Conservation (phyloP, 2,329 filamentous ascomycete species). For the Bisporella sp. region DNA sequence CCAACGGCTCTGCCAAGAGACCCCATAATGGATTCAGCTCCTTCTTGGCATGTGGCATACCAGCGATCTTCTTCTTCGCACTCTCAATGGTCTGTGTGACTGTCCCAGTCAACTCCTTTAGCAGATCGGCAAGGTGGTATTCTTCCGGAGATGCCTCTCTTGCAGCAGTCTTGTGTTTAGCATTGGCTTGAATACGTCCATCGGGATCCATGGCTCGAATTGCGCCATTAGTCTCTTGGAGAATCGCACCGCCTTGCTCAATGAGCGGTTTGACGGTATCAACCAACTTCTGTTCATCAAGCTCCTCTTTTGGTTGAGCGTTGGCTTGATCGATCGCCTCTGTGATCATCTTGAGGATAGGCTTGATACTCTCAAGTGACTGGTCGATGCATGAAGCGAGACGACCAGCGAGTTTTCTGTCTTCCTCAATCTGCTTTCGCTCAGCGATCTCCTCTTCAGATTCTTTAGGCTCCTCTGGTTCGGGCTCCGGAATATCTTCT, state of each 20-base stretch:
- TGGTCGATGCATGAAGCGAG: conserved; percentile 68
- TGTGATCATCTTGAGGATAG: conserved; percentile 79
- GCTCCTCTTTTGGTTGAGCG: conserved; percentile 74
- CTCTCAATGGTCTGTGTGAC: conserved; percentile 81
- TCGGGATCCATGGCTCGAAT: conserved; percentile 87
- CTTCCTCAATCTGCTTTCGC: conserved; percentile 52
- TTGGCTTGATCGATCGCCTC: conserved; percentile 79
- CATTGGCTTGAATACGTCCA: conserved; percentile 74
- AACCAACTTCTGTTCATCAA: conserved; percentile 85
- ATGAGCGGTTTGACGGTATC: conserved; percentile 81
- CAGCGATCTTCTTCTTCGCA: conserved; percentile 79
- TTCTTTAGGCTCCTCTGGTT: conserved; percentile 41
- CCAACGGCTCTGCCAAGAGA: conserved; percentile 70
- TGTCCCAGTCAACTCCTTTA: conserved; percentile 79
- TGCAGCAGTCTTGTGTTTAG: conserved; percentile 71
- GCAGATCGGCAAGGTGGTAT: conserved; percentile 72
- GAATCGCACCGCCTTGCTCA: conserved; percentile 74
- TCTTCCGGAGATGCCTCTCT: conserved; percentile 78
- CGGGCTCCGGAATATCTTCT: conserved; percentile 43
- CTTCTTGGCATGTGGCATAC: conserved; percentile 94
- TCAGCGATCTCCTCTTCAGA: conserved; percentile 52
- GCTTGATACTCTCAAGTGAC: conserved; percentile 76
- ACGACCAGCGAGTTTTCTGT: conserved; percentile 70
- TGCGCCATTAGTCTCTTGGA: conserved; percentile 79
- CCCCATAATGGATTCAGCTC: conserved; percentile 87